Evolutionary conservation across 441 rosid species (phyloP), one percentile per base, ranked within the genome.

Genomic region (Eutrema salsugineum): DNA sequence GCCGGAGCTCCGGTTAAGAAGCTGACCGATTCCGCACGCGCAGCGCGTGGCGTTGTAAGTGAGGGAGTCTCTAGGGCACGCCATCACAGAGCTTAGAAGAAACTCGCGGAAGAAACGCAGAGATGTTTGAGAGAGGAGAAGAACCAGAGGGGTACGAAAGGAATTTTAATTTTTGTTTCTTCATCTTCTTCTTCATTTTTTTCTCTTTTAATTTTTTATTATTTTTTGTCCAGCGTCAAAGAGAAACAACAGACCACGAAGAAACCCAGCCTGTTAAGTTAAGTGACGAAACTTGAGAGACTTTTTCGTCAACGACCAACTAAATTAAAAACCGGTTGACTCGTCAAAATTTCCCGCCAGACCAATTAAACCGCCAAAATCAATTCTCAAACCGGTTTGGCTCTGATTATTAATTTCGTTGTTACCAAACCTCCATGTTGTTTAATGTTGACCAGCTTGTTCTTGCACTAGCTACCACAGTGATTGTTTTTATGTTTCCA

Each of bases 21-120:
- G 73, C 58, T 81, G 80, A 5, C 97, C 97, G 9, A 85, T 77
- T 0, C 84, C 87, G 48, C 98, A 93, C 6, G 97, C 90, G 78
- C 98, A 92, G 33, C 77, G 82, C 72, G 84, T 88, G 58, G 68
- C 64, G 81, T 92, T 92, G 86, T 79, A 92, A 47, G 72, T 67
- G 33, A 92, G 77, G 16, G 88, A 76, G 70, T 82, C 85, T 32
- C 11, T 22, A 1, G 97, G 97, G 70, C 98, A 94, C 33, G 78
- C 49, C 88, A 84, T 84, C 27, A 5, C 39, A 16, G 79, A 63
- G 63, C 66, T 75, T 69, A 14, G 56, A 57, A 14, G 56, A 57
- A 32, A 33, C 24, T 14, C 32, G 70, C 39, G 35, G 70, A 75
- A 68, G 78, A 70, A 6, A 7, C 24, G 53, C 12, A 8, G 16